A percentile compares a stretch with the other conserved stretches of the same genome.
These are phyloP conservation scores for Torrubiellomyces zombiae DNA, from an alignment of 2,329 filamentous ascomycete species.

Conservation along the genomic window DNA sequence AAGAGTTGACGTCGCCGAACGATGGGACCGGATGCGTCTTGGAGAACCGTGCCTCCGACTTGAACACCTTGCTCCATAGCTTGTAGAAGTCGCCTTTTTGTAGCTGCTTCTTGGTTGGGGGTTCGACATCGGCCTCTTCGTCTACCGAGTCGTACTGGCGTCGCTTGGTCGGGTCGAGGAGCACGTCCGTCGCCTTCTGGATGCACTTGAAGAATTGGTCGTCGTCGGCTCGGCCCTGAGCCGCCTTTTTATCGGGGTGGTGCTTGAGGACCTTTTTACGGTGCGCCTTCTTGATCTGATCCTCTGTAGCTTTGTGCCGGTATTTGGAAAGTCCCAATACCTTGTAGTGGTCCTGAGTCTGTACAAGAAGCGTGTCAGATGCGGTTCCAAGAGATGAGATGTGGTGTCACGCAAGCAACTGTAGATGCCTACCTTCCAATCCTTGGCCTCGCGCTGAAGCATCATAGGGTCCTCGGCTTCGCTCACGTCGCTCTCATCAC, in stretches of 20 bases:
- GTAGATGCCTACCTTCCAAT: conserved; percentile 95
- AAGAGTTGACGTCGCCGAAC: conserved; percentile 70
- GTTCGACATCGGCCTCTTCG: conserved; percentile 80
- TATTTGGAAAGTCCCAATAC: conserved; percentile 87
- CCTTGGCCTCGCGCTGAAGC: conserved; percentile 86
- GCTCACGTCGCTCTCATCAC: conserved; percentile 78
- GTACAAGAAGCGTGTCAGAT: conserved; percentile 1
- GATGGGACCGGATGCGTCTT: conserved; percentile 75
- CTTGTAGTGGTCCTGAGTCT: conserved; percentile 95
- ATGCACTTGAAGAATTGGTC: conserved; percentile 99
- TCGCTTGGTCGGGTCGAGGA: conserved; percentile 80
- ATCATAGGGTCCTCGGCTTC: conserved; percentile 88
- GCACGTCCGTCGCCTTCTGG: conserved; percentile 89
- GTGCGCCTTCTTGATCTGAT: conserved; percentile 97
- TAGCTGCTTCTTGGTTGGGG: conserved; percentile 79
- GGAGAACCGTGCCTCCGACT: conserved; percentile 83
- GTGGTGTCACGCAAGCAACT: neutral
- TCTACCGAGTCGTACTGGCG: conserved; percentile 96
- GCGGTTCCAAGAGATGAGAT: conserved; percentile 1
- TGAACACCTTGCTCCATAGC: conserved; percentile 81
- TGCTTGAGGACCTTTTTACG: conserved; percentile 99
- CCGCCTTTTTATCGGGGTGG: conserved; percentile 97
- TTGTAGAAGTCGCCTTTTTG: conserved; percentile 88
- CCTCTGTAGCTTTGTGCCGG: conserved; percentile 82
- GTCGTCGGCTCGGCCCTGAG: conserved; percentile 70